These are phyloP conservation scores for Euphorbia celastroides DNA, from an alignment of 441 rosid genomes.

Conservation along the genomic window DNA sequence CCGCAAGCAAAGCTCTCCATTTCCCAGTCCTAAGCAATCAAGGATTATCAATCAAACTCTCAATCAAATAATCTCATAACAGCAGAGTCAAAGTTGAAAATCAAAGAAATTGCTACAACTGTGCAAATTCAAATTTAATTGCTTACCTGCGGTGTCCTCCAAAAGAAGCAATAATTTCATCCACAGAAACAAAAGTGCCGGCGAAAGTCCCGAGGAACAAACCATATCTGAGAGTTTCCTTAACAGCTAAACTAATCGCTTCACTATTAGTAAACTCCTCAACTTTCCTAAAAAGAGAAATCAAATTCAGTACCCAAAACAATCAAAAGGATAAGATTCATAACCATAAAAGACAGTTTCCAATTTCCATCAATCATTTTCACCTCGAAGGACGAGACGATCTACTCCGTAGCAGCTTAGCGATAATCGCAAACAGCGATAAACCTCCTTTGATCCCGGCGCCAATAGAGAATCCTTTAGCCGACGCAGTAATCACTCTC, in stretches of 20 bases:
- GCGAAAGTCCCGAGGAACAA: constrained; percentile 89
- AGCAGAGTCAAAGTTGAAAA: not conserved
- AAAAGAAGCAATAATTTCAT: constrained; percentile 61
- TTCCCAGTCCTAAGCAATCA: constrained; percentile 54
- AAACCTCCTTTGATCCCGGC: constrained; percentile 94
- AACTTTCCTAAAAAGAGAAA: constrained; percentile 34
- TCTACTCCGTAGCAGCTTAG: constrained; percentile 56
- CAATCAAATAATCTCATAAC: constrained; percentile 6
- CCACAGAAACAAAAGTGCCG: constrained; percentile 77
- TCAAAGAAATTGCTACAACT: not conserved
- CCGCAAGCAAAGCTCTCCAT: constrained; percentile 87
- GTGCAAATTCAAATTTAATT: not conserved
- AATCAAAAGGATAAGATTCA: not conserved
- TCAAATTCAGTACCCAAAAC: not conserved
- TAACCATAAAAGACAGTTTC: not conserved
- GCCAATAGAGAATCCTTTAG: constrained; percentile 84
- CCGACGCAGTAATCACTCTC: constrained; percentile 57
- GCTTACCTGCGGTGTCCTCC: constrained; percentile 70
- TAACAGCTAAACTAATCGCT: constrained; percentile 59
- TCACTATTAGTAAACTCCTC: constrained; percentile 56
- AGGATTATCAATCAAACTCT: constrained; percentile 12
- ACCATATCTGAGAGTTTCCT: constrained; percentile 86
- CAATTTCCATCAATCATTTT: not conserved
- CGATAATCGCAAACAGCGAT: constrained; percentile 65
- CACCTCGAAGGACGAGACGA: constrained; percentile 40